Evolutionary conservation across 192 early-diverging fungal species (phyloP).

Genomic region (Podila epicladia): DNA sequence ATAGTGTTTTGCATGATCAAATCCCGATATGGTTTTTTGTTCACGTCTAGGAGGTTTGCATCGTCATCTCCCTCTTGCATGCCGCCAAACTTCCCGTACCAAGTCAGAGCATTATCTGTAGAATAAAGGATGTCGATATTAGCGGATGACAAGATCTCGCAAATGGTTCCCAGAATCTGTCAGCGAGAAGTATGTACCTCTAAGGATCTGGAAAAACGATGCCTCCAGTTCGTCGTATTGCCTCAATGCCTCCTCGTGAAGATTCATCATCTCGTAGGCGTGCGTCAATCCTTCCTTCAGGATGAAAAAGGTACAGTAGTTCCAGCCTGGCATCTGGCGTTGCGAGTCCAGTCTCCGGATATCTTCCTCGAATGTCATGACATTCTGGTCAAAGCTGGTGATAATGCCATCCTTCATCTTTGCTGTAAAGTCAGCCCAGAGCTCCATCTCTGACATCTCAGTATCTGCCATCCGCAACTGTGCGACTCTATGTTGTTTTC

Average conservation of each 20-base stretch:
- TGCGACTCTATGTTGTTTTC: conserved; percentile 47
- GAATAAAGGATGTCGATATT: conserved; percentile 6
- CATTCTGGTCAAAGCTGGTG: conserved; percentile 76
- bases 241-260: conserved; percentile 88
- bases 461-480: conserved; percentile 59
- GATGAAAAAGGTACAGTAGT: conserved; percentile 98
- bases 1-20: conserved; percentile 91
- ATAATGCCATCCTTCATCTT: conserved; percentile 82
- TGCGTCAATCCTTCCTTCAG: conserved; percentile 91
- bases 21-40: conserved; percentile 85
- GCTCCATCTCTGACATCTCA: conserved; percentile 65
- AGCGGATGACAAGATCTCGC: neutral
- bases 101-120: conserved; percentile 83
- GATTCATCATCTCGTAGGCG: conserved; percentile 87
- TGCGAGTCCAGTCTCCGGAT: conserved; percentile 90
- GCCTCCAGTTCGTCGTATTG: conserved; percentile 99
- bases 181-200: conserved; percentile 55
- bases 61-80: conserved; percentile 88
- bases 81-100: conserved; percentile 95
- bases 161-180: neutral
- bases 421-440: conserved; percentile 76
- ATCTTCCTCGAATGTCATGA: conserved; percentile 89
- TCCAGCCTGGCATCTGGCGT: conserved; percentile 97
- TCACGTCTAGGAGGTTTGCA: conserved; percentile 79
- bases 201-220: conserved; percentile 90